A percentile compares a stretch with the other conserved stretches of the same genome.
Conservation (phyloP, 257 asterid species). For the Ocimum tenuiflorum region DNA sequence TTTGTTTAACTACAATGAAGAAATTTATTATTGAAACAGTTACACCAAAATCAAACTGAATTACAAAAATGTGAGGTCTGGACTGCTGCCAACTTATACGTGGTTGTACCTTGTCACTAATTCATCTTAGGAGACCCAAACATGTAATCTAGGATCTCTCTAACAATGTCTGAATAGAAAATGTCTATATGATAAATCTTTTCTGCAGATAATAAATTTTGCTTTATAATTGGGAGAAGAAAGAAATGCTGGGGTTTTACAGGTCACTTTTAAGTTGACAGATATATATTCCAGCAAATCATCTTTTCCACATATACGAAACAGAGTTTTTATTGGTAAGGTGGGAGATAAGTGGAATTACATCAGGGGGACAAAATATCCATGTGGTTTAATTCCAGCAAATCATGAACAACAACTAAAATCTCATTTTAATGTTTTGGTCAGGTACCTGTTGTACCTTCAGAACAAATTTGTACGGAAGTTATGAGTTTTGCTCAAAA, state of each 20-base stretch:
- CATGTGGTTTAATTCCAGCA: neutral
- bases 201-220: neutral
- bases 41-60: neutral
- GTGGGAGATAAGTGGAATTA: neutral
- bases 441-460: neutral
- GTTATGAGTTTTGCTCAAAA: neutral
- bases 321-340: neutral
- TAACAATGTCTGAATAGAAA: neutral
- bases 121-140: neutral
- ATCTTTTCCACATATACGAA: neutral
- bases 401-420: neutral
- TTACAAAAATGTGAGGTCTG: neutral
- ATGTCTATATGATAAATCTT: neutral
- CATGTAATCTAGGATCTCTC: constrained; percentile 2
- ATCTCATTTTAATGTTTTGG: neutral
- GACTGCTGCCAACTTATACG: neutral
- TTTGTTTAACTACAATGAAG: neutral
- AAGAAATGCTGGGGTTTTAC: neutral
- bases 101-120: neutral
- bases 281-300: neutral
- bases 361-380: neutral
- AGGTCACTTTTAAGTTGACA: neutral
- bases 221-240: neutral
- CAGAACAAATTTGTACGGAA: neutral
- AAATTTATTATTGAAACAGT: neutral